phyloP scores from a whole-genome alignment of 2,329 filamentous ascomycete genomes.

The Scytalidium lignicola region DNA sequence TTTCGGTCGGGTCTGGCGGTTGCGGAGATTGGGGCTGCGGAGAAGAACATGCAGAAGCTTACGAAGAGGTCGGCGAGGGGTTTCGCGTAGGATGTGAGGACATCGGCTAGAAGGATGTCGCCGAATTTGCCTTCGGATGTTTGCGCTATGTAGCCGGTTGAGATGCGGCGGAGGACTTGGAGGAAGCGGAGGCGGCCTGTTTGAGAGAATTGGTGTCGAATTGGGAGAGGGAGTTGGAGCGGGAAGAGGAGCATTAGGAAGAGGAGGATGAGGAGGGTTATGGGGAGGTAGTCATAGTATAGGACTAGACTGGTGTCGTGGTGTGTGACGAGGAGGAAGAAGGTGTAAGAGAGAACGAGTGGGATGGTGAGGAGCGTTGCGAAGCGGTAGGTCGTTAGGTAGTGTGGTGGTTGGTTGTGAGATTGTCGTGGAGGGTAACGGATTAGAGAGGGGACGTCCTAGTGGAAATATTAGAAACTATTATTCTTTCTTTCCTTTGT shows the following conservation, averaged over 20 bases:
- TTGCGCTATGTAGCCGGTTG: conserved; percentile 80
- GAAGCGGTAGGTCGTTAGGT: conserved; percentile 80
- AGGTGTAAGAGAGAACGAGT: conserved; percentile 63
- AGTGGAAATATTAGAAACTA: conserved; percentile 12
- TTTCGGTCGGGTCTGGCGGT: conserved; percentile 75
- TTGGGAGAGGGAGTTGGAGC: conserved; percentile 38
- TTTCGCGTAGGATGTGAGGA: conserved; percentile 90
- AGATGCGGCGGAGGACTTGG: conserved; percentile 69
- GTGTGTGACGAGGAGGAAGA: conserved; percentile 80
- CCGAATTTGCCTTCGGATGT: conserved; percentile 88
- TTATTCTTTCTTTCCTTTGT: neutral
- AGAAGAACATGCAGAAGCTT: conserved; percentile 85
- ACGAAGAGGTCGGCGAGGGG: conserved; percentile 88
- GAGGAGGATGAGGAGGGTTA: conserved; percentile 73
- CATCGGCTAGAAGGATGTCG: conserved; percentile 89
- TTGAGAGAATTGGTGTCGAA: conserved; percentile 49
- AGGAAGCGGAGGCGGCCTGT: conserved; percentile 72
- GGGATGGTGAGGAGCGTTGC: conserved; percentile 71
- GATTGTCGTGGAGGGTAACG: conserved; percentile 75
- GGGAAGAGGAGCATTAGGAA: conserved; percentile 68
- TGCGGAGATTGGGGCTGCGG: conserved; percentile 56
- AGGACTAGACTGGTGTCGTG: conserved; percentile 65
- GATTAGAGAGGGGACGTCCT: conserved; percentile 80
- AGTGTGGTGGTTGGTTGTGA: conserved; percentile 63
- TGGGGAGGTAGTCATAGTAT: conserved; percentile 78